Percentiles rank a stretch among this genome's conserved stretches.
Conservation (phyloP, 2,329 filamentous ascomycete genomes). For the Plenodomus tracheiphilus region DNA sequence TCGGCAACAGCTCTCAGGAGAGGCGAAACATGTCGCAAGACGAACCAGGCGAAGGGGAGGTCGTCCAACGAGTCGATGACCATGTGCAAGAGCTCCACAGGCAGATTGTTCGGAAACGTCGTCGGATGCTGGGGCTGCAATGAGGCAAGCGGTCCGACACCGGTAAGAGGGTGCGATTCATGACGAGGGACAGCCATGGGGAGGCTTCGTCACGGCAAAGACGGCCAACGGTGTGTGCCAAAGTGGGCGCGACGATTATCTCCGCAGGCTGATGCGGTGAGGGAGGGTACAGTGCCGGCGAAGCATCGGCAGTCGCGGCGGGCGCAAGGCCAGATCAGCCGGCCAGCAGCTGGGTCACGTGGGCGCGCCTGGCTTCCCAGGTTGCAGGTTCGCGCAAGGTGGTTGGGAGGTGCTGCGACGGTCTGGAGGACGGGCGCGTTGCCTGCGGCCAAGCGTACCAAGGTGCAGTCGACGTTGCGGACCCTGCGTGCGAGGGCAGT, state of each 20-base stretch:
- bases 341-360: constrained; percentile 2
- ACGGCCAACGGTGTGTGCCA: constrained; percentile 1
- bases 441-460: constrained; percentile 1
- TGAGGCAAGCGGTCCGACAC: constrained; percentile 13
- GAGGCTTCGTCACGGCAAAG: constrained; percentile 10
- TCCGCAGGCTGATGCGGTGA: constrained; percentile 3
- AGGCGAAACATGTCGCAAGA: constrained; percentile 21
- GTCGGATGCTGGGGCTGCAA: constrained; percentile 6
- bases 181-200: constrained; percentile 5
- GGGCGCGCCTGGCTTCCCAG: constrained; percentile 7
- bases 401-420: constrained; percentile 10
- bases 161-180: constrained; percentile 11
- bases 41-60: constrained; percentile 24
- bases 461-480: constrained; percentile 2
- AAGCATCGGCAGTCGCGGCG: constrained; percentile 19
- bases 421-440: constrained; percentile 4
- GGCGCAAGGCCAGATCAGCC: background rate
- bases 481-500: constrained; percentile 10
- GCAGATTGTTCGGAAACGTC: constrained; percentile 7
- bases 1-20: constrained; percentile 17
- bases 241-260: constrained; percentile 12
- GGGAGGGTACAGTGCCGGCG: background rate
- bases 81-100: constrained; percentile 19
- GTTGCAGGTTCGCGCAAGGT: no score
- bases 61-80: constrained; percentile 18